A percentile compares a stretch with the other conserved stretches of the same genome.
Conservation (phyloP, 2,329 filamentous ascomycete genomes). For the Alternaria ethzedia region DNA sequence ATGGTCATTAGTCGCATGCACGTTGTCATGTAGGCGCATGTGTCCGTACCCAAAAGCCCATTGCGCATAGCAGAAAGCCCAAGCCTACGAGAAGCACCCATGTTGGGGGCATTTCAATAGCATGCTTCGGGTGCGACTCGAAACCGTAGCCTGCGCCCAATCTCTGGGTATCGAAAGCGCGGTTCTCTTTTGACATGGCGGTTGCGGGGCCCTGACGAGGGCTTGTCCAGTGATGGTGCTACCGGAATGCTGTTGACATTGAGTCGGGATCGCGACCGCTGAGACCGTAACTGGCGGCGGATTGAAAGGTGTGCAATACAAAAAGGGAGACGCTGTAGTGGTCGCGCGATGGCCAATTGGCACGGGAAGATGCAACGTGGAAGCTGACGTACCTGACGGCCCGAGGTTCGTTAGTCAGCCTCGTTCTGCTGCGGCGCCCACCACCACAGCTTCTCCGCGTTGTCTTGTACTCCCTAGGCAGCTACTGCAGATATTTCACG, state of each 20-base stretch:
- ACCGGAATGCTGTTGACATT: slow-evolving; percentile 31
- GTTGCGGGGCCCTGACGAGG: slow-evolving; percentile 10
- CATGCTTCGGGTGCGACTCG: slow-evolving; percentile 28
- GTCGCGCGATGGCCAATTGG: slow-evolving; percentile 32
- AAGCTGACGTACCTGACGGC: slow-evolving; percentile 27
- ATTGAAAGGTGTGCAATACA: not conserved
- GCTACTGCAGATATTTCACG: not conserved
- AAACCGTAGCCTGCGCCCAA: slow-evolving; percentile 36
- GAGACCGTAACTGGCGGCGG: slow-evolving; percentile 2
- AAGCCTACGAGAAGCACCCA: slow-evolving; percentile 39
- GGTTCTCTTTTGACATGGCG: slow-evolving; percentile 29
- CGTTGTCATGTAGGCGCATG: not conserved
- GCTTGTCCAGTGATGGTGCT: slow-evolving; percentile 20
- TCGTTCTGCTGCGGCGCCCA: not conserved
- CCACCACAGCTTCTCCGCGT: not conserved
- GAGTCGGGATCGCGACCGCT: slow-evolving; percentile 11
- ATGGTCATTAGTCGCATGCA: slow-evolving; percentile 2
- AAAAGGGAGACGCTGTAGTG: slow-evolving; percentile 13
- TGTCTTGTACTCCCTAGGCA: not conserved
- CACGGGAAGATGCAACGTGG: slow-evolving; percentile 46
- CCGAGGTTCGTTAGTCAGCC: slow-evolving; percentile 10
- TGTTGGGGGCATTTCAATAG: slow-evolving; percentile 39
- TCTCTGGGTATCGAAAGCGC: slow-evolving; percentile 33
- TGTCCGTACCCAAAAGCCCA: slow-evolving; percentile 39
- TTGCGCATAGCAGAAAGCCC: slow-evolving; percentile 29